Evolutionary conservation across 257 asterid genomes (phyloP), one percentile per base, ranked within the genome.

Genomic region (Avicennia marina): DNA sequence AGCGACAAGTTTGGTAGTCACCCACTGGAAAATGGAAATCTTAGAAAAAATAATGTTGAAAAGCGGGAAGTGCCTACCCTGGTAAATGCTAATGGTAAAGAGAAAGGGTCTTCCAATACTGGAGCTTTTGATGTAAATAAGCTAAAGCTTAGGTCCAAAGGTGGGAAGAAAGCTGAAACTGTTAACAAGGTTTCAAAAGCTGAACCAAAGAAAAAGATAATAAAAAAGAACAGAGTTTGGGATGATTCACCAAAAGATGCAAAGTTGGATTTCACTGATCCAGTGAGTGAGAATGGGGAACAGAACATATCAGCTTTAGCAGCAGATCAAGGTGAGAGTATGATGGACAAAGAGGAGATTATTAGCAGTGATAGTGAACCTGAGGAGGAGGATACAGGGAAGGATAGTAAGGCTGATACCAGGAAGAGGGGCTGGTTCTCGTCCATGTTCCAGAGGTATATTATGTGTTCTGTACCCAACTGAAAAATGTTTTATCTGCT

Each of bases 351-450:
- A 72, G 98, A 89, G 62, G 98, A 93, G 76, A 67, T 80, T 32
- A 11, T 86, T 64, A 86, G 90, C 69, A 86, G 95, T 65, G 95
- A 89, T 41, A 80, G 89, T 67, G 96, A 89, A 39, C 59, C 58
- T 16, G 98, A 91, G 56, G 87, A 77, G 61, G 85, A 82, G 56
- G 90, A 75, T 6, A 42, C 67, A 2, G 85, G 63, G 26, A 81
- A 81, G 69, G 80, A 66, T 53, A 56, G 48, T 42, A 80, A 72
- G 72, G 77, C 48, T 58, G 90, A 74, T 50, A 19, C 78, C 31
- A 84, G 74, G 77, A 87, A 83, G 76, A 91, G 80, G 68, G 90
- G 98, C 44, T 89, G 97, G 98, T 86, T 93, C 76, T 85, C 98
- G 46, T 66, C 97, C 68, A 86, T 93, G 94, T 83, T 89, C 73